Evolutionary conservation across 1,284 basidiomycete genomes (phyloP).

Genomic region (Cryptococcus maquisensis): DNA sequence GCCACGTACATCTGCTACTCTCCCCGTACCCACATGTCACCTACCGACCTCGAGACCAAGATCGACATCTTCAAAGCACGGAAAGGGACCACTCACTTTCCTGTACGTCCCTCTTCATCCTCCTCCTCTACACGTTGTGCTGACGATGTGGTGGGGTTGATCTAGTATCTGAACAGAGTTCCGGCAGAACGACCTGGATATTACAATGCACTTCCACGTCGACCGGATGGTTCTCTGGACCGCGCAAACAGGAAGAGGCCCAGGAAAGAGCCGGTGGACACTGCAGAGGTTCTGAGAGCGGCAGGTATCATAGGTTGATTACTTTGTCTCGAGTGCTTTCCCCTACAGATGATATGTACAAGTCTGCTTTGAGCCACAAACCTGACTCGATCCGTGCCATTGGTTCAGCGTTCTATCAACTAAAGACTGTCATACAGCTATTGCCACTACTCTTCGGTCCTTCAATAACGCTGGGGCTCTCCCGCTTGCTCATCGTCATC

Average conservation of each 20-base stretch:
- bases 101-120: conserved; percentile 5
- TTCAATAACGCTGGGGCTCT: no score
- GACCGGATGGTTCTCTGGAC: conserved; percentile 18
- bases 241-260: conserved; percentile 16
- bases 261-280: conserved; percentile 13
- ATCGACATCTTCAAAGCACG: conserved; percentile 15
- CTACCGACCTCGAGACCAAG: conserved; percentile 9
- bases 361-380: no score
- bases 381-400: no score
- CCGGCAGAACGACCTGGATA: conserved; percentile 14
- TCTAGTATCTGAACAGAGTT: conserved; percentile 18
- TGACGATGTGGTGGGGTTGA: no score
- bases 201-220: conserved; percentile 10
- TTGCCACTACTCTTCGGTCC: no score
- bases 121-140: not conserved
- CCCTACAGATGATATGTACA: no score
- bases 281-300: conserved; percentile 12
- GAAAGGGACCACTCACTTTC: conserved; percentile 27
- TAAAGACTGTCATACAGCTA: no score
- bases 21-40: conserved; percentile 9
- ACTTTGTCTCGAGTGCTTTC: no score
- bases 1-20: conserved; percentile 23
- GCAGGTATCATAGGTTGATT: conserved; percentile 12
- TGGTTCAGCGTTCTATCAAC: no score
- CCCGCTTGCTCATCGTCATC: no score